Conservation (phyloP, 176 grass and related monocot genomes). For the Alopecurus myosuroides region DNA sequence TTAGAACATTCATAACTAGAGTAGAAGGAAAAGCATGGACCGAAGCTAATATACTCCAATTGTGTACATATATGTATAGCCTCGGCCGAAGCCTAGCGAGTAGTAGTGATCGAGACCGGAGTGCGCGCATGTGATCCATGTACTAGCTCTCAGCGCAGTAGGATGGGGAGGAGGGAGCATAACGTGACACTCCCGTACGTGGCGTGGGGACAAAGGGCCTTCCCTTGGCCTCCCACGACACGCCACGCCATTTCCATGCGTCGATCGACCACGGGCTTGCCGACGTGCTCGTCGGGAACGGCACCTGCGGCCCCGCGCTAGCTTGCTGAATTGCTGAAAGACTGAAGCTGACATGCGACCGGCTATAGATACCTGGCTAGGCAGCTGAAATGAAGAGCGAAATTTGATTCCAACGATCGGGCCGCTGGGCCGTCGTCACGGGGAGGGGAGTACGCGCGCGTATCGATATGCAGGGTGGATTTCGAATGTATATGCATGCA, state of each 20-base stretch:
- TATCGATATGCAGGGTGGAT: neutral
- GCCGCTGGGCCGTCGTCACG: neutral
- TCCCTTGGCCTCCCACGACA: neutral
- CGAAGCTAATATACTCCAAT: too few species aligned
- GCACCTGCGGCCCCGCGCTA: neutral
- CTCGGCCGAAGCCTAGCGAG: neutral
- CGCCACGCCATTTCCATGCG: neutral
- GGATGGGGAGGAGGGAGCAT: neutral
- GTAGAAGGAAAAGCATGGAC: too few species aligned
- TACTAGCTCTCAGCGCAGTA: neutral
- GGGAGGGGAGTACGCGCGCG: neutral
- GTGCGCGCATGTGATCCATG: slow-evolving; percentile 4
- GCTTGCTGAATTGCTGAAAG: neutral
- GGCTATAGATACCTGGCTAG: neutral
- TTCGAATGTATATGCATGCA: neutral
- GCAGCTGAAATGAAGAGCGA: neutral
- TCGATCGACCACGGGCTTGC: neutral
- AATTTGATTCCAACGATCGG: neutral
- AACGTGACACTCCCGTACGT: slow-evolving; percentile 8
- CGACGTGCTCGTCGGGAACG: slow-evolving; percentile 5
- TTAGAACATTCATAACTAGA: too few species aligned
- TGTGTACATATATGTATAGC: neutral
- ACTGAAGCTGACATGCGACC: slow-evolving; percentile 4
- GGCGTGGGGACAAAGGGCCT: slow-evolving; percentile 21
- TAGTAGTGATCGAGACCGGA: neutral